Conservation (phyloP, 139 green algal genomes). For the Astrephomene gubernaculifera region DNA sequence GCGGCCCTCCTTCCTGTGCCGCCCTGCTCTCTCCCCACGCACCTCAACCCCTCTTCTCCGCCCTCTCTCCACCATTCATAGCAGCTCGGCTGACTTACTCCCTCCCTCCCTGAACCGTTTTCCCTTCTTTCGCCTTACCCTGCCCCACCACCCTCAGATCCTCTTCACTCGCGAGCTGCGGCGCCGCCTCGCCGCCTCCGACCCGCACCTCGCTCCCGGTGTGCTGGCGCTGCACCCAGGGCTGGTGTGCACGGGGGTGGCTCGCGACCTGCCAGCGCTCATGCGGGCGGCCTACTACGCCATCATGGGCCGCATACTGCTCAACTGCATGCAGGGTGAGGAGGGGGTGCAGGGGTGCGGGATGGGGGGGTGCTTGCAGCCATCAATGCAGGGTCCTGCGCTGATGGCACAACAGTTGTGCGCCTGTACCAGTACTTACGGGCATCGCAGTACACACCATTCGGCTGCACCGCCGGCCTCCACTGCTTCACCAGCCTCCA, state of each 20-base stretch:
- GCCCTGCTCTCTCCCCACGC: no score
- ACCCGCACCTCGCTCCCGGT: neutral
- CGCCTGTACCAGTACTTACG: neutral
- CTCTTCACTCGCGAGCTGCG: constrained; percentile 68
- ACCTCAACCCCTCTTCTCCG: no score
- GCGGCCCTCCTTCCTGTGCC: no score
- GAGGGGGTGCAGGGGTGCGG: neutral
- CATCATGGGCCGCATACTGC: constrained; percentile 74
- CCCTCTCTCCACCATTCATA: no score
- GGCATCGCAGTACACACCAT: neutral
- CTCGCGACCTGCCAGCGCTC: constrained; percentile 71
- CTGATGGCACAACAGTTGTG: no score
- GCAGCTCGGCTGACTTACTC: neutral
- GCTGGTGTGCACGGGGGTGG: constrained; percentile 85
- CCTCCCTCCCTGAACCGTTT: neutral
- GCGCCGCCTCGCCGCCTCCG: constrained; percentile 19
- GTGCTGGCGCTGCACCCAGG: constrained; percentile 82
- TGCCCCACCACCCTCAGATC: constrained; percentile 60
- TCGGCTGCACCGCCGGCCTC: neutral
- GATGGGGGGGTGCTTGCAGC: neutral
- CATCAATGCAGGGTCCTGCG: no score
- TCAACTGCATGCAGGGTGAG: constrained; percentile 78
- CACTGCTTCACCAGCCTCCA: no score
- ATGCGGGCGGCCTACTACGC: constrained; percentile 69
- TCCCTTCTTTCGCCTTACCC: neutral